Base-by-base conservation (phyloP, 345 rosid species). In the Bruguiera parviflora region DNA sequence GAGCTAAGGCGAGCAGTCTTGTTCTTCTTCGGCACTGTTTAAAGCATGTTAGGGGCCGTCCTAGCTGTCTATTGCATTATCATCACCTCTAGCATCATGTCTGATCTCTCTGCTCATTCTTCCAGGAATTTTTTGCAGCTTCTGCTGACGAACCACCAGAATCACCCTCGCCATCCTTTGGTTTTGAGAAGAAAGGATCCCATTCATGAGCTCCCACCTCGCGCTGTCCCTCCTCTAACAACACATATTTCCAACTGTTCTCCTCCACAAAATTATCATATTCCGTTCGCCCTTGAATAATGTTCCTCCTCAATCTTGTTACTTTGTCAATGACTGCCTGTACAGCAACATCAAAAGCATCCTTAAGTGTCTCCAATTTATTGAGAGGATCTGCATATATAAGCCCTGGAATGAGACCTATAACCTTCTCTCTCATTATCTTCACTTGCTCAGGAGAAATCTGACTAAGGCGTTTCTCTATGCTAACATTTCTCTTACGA, bases 161-260 rank as follows among this genome's bases (percentile, higher is more conserved):
- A 56, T 83, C 90, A 27, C 77, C 80, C 43, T 64, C 71, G 13
- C 77, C 77, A 3, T 81, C 88, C 82, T 92, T 92, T 1, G 96
- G 96, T 68, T 90, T 88, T 58, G 96, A 92, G 84, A 92, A 92
- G 87, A 92, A 92, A 0, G 96, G 96, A 64, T 92, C 98, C 98
- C 98, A 92, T 27, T 82, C 95, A 59, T 92, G 98, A 20, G 79
- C 85, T 22, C 98, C 96, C 0, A 78, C 95, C 66, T 87, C 86
- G 2, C 95, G 78, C 52, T 89, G 85, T 22, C 96, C 98, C 79
- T 86, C 91, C 37, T 92, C 98, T 67, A 92, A 72, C 75, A 92
- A 81, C 0, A 82, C 92, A 53, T 92, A 92, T 74, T 92, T 92
- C 98, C 98, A 92, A 68, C 96, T 85, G 71, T 93, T 91, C 83